Percentiles rank a stretch among this genome's conserved stretches.
Conservation (phyloP, 1,284 basidiomycete genomes). For the Ganoderma lingzhi region DNA sequence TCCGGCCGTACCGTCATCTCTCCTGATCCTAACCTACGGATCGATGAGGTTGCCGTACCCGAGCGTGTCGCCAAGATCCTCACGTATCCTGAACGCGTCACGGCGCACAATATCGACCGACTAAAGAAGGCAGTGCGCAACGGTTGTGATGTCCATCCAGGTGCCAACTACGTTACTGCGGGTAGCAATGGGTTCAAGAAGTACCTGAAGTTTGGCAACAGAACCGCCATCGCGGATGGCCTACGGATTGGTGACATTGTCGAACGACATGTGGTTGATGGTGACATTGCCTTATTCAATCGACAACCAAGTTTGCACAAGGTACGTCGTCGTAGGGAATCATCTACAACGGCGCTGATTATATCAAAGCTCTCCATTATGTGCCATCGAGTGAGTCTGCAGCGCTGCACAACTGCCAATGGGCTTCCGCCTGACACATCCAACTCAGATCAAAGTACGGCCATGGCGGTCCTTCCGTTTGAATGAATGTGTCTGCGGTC, state of each 20-base stretch:
- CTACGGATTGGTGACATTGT: slow-evolving; percentile 89
- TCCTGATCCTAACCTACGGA: slow-evolving; percentile 97
- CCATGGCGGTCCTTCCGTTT: slow-evolving; percentile 98
- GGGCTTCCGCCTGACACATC: not conserved
- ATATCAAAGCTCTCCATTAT: slow-evolving; percentile 90
- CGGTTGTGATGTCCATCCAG: slow-evolving; percentile 93
- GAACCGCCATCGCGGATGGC: slow-evolving; percentile 78
- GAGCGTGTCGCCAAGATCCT: slow-evolving; percentile 96
- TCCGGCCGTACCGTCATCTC: slow-evolving; percentile 99
- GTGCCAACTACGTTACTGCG: slow-evolving; percentile 92
- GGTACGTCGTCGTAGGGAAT: slow-evolving; percentile 45
- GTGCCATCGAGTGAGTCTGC: slow-evolving; percentile 87
- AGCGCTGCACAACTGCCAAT: not conserved
- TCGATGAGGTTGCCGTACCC: slow-evolving; percentile 98
- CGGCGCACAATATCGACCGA: slow-evolving; percentile 87
- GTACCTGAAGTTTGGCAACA: slow-evolving; percentile 85
- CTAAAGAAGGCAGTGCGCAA: slow-evolving; percentile 87
- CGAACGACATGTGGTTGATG: slow-evolving; percentile 95
- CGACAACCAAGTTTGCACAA: slow-evolving; percentile 99
- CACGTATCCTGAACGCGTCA: slow-evolving; percentile 97
- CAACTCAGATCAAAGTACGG: slow-evolving; percentile 80
- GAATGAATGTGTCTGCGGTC: slow-evolving; percentile 99
- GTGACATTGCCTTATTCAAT: slow-evolving; percentile 98
- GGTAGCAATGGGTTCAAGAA: slow-evolving; percentile 86
- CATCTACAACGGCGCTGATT: slow-evolving; percentile 26